phyloP scores from a whole-genome alignment of 805 yeast genomes.

The Ogataea degrootiae region DNA sequence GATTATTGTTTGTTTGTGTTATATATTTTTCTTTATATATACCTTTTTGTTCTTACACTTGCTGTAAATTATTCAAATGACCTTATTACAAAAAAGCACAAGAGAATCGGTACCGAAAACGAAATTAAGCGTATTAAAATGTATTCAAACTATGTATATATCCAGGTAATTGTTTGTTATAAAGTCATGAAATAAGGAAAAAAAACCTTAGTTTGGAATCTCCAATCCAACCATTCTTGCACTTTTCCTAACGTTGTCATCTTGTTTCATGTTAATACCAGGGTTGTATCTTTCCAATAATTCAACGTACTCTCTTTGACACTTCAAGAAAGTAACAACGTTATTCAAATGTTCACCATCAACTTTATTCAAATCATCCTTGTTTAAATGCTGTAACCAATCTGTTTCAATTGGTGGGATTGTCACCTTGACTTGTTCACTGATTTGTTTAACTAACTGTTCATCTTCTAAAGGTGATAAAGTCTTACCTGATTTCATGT shows the following conservation, averaged over 20 bases:
- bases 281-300: slow-evolving; percentile 84
- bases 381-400: slow-evolving; percentile 25
- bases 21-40: background rate
- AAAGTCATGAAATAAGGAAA: background rate
- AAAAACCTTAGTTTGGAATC: slow-evolving; percentile 40
- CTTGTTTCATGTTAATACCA: slow-evolving; percentile 70
- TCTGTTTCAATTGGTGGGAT: slow-evolving; percentile 24
- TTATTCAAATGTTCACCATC: slow-evolving; percentile 46
- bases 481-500: slow-evolving; percentile 34
- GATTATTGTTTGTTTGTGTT: too few species aligned
- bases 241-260: slow-evolving; percentile 71
- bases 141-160: background rate
- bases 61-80: background rate
- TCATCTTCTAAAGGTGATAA: slow-evolving; percentile 29
- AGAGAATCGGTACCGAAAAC: background rate
- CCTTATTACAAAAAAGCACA: background rate
- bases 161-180: background rate
- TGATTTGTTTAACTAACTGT: slow-evolving; percentile 33
- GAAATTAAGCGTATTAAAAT: background rate
- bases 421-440: slow-evolving; percentile 24
- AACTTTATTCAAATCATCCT: slow-evolving; percentile 17
- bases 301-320: slow-evolving; percentile 75
- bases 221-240: slow-evolving; percentile 88
- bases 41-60: background rate
- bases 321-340: slow-evolving; percentile 54